Base-by-base conservation (phyloP, 2,329 filamentous ascomycete species). In the Colletotrichum sp. region DNA sequence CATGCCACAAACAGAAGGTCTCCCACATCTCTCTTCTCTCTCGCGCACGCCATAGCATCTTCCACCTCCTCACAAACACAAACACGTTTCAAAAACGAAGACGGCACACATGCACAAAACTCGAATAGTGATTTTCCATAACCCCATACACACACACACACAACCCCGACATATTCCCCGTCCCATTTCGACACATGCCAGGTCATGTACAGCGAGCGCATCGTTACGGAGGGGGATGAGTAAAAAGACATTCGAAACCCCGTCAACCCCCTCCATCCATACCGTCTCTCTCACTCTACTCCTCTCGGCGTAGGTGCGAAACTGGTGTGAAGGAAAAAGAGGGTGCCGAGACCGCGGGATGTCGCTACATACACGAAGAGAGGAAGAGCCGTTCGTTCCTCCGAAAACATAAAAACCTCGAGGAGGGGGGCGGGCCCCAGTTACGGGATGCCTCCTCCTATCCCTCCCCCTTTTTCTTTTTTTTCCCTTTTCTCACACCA, bases 351-450 rank as follows among this genome's bases (percentile, higher is more conserved):
- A 70, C 13, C 34, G 32, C 44, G 9, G 57, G 16, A 62, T 72
- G 62, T 67, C 62, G 36, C 49, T 72, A 67, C 69, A 72, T 72
- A 72, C 69, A 75, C 32, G 69, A 60, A 64, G 44, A 49, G 59
- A 75, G 34, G 28, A 65, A 55, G 24, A 62, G 28, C 62, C 32
- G 44, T 69, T 34, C 16, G 52, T 66, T 32, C 36, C 60, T 55
- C 21, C 59, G 13, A 39, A 67, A 49, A 55, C 72, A 60, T 32
- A 26, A 67, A 75, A 68, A 55, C 44, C 69, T 26, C 64, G 44
- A 62, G 52, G 52, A 60, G 16, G 28, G 13, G 9, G 28, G 34
- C 18, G 10, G 18, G 70, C n/a, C 26, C 26, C 28, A 32, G 28
- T 32, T 24, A 34, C 21, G 60, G 5, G 62, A 13, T 16, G 34